A percentile compares a stretch with the other conserved stretches of the same genome.
Evolutionary conservation across 495 filamentous ascomycete genomes (phyloP).

Genomic region (Ramalina peruviana): DNA sequence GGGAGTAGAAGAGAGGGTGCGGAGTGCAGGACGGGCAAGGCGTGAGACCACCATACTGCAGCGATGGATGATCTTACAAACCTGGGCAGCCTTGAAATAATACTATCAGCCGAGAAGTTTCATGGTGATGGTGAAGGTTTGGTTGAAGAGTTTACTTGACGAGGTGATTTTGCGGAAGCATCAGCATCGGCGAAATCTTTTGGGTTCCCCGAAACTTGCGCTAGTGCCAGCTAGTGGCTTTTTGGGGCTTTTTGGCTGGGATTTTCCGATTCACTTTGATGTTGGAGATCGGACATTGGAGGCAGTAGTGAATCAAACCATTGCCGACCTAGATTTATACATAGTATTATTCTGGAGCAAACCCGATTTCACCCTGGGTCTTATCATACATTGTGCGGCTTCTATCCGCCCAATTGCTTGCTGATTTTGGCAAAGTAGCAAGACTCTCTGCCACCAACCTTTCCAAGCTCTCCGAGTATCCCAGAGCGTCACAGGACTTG

Average conservation of each 20-base stretch:
- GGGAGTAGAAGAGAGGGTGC: conserved; percentile 47
- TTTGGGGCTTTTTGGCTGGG: background rate
- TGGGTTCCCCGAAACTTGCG: conserved; percentile 1
- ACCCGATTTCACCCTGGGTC: too few species aligned
- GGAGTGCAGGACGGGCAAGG: conserved; percentile 67
- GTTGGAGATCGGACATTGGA: too few species aligned
- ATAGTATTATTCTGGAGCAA: too few species aligned
- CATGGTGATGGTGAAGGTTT: background rate
- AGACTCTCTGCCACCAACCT: too few species aligned
- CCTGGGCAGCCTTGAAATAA: background rate
- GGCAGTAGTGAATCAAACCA: too few species aligned
- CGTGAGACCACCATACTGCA: conserved; percentile 49
- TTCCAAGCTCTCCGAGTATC: too few species aligned
- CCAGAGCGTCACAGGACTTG: too few species aligned
- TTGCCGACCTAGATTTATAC: too few species aligned
- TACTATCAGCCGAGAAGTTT: background rate
- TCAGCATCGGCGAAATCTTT: background rate
- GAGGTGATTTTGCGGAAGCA: background rate
- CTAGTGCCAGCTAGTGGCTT: conserved; percentile 1
- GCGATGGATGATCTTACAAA: background rate
- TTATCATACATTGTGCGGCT: too few species aligned
- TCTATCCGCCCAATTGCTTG: too few species aligned
- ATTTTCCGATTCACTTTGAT: background rate
- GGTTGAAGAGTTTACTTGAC: background rate
- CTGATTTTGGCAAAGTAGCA: too few species aligned